phyloP scores from a whole-genome alignment of 768 basidiomycete species.

The Lactarius deliciosus region DNA sequence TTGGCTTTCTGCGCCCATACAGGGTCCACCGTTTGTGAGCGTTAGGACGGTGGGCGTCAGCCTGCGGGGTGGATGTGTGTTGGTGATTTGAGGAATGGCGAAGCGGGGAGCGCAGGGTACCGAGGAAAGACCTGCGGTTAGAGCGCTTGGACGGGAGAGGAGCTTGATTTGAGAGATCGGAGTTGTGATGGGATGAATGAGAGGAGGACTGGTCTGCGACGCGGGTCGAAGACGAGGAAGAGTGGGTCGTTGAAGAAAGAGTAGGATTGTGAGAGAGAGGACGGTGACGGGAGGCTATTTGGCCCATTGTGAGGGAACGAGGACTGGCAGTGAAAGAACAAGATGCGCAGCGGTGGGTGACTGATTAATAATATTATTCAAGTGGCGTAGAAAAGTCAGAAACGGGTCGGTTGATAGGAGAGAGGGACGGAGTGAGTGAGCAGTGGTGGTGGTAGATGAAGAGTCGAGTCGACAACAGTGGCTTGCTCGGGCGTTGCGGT shows the following conservation, averaged over 20 bases:
- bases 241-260: background rate
- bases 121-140: conserved; percentile 19
- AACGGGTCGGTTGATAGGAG: no score
- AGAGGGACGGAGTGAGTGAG: no score
- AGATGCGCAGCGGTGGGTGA: background rate
- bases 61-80: background rate
- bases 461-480: background rate
- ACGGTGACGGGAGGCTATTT: conserved; percentile 19
- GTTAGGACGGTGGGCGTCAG: background rate
- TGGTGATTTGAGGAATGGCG: background rate
- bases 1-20: conserved; percentile 16
- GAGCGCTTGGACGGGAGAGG: conserved; percentile 19
- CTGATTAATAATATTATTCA: background rate
- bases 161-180: conserved; percentile 20
- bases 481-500: background rate
- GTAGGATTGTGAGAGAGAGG: background rate
- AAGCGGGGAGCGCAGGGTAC: conserved; percentile 19
- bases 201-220: conserved; percentile 5
- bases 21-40: conserved; percentile 21
- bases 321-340: background rate
- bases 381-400: background rate
- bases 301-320: conserved; percentile 20
- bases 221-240: conserved; percentile 4
- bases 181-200: conserved; percentile 12
- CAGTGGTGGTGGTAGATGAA: background rate